These are phyloP conservation scores for Coelastrella sp. DNA, from an alignment of 139 green algal species.

Conservation along the genomic window DNA sequence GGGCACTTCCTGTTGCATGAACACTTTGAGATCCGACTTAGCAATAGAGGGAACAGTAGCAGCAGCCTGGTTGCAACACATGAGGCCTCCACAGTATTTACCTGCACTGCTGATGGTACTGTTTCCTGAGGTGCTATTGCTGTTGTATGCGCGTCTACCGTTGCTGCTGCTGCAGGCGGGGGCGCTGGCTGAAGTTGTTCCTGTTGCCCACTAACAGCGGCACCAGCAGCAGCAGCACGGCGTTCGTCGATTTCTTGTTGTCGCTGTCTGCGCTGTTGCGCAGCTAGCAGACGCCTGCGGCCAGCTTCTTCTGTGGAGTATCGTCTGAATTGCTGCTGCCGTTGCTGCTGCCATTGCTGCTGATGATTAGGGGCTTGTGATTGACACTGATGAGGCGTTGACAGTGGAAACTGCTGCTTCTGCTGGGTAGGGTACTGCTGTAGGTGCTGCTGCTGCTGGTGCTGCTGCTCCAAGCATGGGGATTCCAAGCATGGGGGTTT, in stretches of 20 bases:
- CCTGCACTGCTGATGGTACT: slow-evolving; percentile 15
- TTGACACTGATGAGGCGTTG: no score
- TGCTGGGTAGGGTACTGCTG: no score
- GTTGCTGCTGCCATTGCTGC: neutral
- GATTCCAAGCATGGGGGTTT: no score
- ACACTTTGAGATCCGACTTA: no score
- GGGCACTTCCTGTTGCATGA: no score
- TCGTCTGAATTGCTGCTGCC: neutral
- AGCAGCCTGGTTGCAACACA: neutral
- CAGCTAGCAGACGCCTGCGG: neutral
- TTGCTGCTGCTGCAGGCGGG: neutral
- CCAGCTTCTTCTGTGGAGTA: neutral
- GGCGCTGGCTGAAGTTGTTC: neutral
- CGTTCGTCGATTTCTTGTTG: slow-evolving; percentile 3
- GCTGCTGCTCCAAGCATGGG: no score
- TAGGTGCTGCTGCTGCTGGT: neutral
- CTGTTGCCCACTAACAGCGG: neutral
- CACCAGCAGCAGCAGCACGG: neutral
- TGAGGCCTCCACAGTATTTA: neutral
- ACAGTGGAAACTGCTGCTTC: no score
- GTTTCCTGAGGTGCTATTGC: neutral
- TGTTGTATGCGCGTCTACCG: neutral
- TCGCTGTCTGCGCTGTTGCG: slow-evolving; percentile 22
- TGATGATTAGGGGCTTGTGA: neutral
- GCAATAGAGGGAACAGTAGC: neutral